phyloP scores from a whole-genome alignment of 257 asterid species.

The Plantago ovata region DNA sequence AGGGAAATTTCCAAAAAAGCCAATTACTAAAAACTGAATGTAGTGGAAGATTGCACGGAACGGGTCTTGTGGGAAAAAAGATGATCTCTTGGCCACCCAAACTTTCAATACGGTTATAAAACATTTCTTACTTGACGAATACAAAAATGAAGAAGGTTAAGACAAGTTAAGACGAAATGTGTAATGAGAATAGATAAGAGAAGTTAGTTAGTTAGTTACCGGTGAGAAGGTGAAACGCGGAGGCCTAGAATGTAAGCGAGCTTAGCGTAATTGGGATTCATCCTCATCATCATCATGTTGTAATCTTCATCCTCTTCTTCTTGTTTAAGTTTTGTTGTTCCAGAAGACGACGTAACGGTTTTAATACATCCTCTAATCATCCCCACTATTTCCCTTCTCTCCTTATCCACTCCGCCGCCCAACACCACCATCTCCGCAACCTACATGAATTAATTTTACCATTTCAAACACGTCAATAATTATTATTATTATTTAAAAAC shows the following conservation, averaged over 20 bases:
- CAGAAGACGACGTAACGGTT: conserved; percentile 61
- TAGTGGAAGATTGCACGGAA: too few species aligned
- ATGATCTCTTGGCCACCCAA: too few species aligned
- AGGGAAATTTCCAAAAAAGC: too few species aligned
- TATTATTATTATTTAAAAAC: not conserved
- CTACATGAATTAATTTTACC: conserved; percentile 21
- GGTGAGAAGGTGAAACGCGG: conserved; percentile 81
- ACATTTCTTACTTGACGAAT: too few species aligned
- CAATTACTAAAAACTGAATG: too few species aligned
- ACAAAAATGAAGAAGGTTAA: too few species aligned
- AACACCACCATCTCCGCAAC: conserved; percentile 68
- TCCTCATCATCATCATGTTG: conserved; percentile 17
- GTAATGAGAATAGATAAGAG: too few species aligned
- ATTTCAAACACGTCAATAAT: not conserved
- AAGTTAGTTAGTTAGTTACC: conserved; percentile 36
- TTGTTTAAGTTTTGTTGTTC: not conserved
- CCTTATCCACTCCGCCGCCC: conserved; percentile 30
- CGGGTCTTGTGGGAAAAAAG: too few species aligned
- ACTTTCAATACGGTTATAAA: too few species aligned
- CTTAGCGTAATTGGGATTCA: conserved; percentile 57
- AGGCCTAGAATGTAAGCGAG: conserved; percentile 89
- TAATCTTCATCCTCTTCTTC: not conserved
- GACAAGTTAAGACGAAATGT: too few species aligned
- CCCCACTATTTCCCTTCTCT: conserved; percentile 65
- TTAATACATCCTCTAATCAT: conserved; percentile 83